Evolutionary conservation across 2,329 filamentous ascomycete genomes (phyloP).

Genomic region (Colletotrichum tabaci): DNA sequence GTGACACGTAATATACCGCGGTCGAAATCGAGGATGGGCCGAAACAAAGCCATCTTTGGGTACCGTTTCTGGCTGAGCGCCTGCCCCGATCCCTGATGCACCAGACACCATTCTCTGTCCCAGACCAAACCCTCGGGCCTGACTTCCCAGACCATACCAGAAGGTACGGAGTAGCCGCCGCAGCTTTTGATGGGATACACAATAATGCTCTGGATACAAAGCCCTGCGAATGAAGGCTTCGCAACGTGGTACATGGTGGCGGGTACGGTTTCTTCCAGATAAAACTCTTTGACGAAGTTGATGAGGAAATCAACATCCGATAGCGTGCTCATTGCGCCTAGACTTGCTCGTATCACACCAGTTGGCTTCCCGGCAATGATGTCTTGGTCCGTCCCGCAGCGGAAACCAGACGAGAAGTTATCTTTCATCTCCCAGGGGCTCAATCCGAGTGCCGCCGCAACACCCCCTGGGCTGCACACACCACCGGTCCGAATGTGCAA

Average conservation of each 20-base stretch:
- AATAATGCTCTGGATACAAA: conserved; percentile 72
- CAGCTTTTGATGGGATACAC: conserved; percentile 98
- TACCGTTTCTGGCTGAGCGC: conserved; percentile 91
- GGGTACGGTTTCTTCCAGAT: conserved; percentile 51
- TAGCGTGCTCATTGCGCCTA: conserved; percentile 90
- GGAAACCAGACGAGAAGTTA: conserved; percentile 88
- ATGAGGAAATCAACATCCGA: conserved; percentile 82
- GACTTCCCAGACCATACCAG: conserved; percentile 79
- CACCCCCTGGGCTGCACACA: conserved; percentile 91
- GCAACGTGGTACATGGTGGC: conserved; percentile 10
- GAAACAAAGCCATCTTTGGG: conserved; percentile 88
- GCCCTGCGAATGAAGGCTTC: neutral
- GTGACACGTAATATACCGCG: conserved; percentile 75
- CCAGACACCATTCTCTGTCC: conserved; percentile 97
- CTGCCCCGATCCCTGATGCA: conserved; percentile 87
- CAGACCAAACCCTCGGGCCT: conserved; percentile 87
- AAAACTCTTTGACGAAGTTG: conserved; percentile 80
- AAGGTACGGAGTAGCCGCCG: conserved; percentile 80
- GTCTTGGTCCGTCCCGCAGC: conserved; percentile 88
- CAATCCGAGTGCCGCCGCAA: conserved; percentile 80
- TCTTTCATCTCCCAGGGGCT: conserved; percentile 85
- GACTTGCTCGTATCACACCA: conserved; percentile 86
- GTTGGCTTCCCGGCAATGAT: conserved; percentile 88
- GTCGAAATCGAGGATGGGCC: conserved; percentile 80
- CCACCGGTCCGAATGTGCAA: conserved; percentile 92